These are phyloP conservation scores for Aspergillus nidulans DNA, from an alignment of 495 filamentous ascomycete genomes.

Conservation along the genomic window DNA sequence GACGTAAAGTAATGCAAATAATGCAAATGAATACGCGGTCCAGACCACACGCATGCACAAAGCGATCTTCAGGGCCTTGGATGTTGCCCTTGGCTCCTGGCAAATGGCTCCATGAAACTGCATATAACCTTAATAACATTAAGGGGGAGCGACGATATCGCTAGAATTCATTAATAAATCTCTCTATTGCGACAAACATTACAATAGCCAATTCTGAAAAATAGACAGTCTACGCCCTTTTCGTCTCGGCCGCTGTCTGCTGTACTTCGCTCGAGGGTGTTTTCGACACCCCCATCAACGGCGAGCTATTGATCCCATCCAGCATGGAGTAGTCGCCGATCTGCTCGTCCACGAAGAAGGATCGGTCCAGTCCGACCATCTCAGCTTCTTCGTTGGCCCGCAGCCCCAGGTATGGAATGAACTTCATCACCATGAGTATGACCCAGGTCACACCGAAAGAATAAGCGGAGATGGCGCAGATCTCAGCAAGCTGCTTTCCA, in stretches of 20 bases:
- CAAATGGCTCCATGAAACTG: neutral
- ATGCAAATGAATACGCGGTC: neutral
- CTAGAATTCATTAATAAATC: no score
- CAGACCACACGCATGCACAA: neutral
- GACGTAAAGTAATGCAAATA: neutral
- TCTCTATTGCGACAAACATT: no score
- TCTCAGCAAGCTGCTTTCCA: constrained; percentile 55
- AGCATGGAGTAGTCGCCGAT: constrained; percentile 42
- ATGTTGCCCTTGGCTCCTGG: neutral
- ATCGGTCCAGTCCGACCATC: constrained; percentile 51
- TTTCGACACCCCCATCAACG: constrained; percentile 21
- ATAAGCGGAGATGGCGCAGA: constrained; percentile 52
- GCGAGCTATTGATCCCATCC: constrained; percentile 18
- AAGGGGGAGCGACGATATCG: no score
- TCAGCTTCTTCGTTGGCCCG: constrained; percentile 54
- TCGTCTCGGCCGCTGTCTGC: constrained; percentile 5
- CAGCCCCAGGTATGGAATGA: constrained; percentile 54
- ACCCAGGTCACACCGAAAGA: constrained; percentile 51
- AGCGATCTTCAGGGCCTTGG: neutral
- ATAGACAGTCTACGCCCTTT: constrained; percentile 1
- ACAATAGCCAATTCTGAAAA: neutral
- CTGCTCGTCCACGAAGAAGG: constrained; percentile 59
- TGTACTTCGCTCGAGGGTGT: constrained; percentile 13
- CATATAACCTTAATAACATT: neutral
- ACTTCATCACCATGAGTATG: constrained; percentile 53